Evolutionary conservation across 73 alveolate species (phyloP), one percentile per base, ranked within the genome.

Genomic region (Blepharisma japonicum): DNA sequence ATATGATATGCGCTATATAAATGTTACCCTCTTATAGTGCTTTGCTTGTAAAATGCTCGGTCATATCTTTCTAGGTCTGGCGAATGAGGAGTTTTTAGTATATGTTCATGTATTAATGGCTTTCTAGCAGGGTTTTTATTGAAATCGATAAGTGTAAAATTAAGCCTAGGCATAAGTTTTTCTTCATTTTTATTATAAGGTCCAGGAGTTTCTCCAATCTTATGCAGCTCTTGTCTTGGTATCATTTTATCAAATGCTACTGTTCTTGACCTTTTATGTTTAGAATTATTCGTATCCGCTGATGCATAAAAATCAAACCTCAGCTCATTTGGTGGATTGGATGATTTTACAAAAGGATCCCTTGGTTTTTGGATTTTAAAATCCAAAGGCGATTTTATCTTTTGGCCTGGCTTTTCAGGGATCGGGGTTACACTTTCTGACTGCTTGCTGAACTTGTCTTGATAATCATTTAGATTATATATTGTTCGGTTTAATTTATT

Each of bases 131-230:
- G 39, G 47, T 14, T 61, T 61, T 61, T 61, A 18, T 39, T 25
- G 47, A 61, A 61, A 14, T 61, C 74, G 14, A 61, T 9, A 20
- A 20, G 46, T 2, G 74, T 14, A 5, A 9, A 14, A 61, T 61
- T 61, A 61, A 61, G 74, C 4, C 47, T 61, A 2, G 74, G 74
- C 74, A 61, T 61, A 5, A 61, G 74, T 5, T 61, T 61, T 25
- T 61, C 74, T 25, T 61, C 74, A 61, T 61, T 39, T 61, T 61
- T 61, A 20, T 61, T 25, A 61, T 61, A 61, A n/a, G 74, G 74
- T 3, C 74, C 74, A 61, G 23, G 39, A 61, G 74, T 61, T 11
- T 14, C 39, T 20, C 74, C 74, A 61, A 25, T n/a, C 23, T 61
- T 25, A 61, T 14, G 23, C 39, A 61, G 46, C 0, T 61, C 74